These are phyloP conservation scores for Jaapia argillacea DNA, from an alignment of 768 basidiomycete genomes.

Conservation along the genomic window DNA sequence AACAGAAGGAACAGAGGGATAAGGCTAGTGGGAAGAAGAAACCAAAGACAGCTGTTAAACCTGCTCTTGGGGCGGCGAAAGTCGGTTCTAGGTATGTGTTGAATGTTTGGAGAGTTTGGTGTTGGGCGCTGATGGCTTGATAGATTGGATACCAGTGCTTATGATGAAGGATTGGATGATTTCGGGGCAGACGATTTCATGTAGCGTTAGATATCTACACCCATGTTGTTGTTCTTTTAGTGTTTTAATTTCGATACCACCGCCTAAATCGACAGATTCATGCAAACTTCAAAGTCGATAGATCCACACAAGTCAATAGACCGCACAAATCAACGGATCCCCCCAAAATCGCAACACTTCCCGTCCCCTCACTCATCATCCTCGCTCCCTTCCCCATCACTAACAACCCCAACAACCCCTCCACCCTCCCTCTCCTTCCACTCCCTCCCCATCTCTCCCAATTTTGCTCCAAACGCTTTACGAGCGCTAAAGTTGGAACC, in stretches of 20 bases:
- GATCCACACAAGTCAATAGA: no score
- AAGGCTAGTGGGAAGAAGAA: slow-evolving; percentile 89
- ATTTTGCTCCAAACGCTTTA: slow-evolving; percentile 72
- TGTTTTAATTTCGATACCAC: no score
- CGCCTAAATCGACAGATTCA: no score
- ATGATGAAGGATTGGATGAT: slow-evolving; percentile 89
- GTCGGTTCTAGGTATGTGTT: slow-evolving; percentile 43
- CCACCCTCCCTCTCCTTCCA: slow-evolving; percentile 56
- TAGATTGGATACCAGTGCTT: slow-evolving; percentile 71
- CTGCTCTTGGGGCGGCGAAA: slow-evolving; percentile 68
- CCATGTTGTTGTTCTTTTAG: not conserved
- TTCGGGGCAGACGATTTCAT: slow-evolving; percentile 88
- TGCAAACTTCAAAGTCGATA: no score
- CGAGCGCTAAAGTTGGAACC: slow-evolving; percentile 75
- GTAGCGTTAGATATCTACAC: slow-evolving; percentile 26
- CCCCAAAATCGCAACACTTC: no score
- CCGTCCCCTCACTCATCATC: slow-evolving; percentile 32
- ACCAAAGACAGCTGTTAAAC: slow-evolving; percentile 58
- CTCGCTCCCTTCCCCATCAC: slow-evolving; percentile 62
- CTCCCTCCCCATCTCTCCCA: slow-evolving; percentile 60
- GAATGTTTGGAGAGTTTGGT: not conserved
- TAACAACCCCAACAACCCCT: slow-evolving; percentile 60
- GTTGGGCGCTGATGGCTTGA: slow-evolving; percentile 7
- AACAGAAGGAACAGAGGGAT: slow-evolving; percentile 84
- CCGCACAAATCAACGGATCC: no score